Evolutionary conservation across 2,329 filamentous ascomycete species (phyloP).

Genomic region (Alternaria sp.): DNA sequence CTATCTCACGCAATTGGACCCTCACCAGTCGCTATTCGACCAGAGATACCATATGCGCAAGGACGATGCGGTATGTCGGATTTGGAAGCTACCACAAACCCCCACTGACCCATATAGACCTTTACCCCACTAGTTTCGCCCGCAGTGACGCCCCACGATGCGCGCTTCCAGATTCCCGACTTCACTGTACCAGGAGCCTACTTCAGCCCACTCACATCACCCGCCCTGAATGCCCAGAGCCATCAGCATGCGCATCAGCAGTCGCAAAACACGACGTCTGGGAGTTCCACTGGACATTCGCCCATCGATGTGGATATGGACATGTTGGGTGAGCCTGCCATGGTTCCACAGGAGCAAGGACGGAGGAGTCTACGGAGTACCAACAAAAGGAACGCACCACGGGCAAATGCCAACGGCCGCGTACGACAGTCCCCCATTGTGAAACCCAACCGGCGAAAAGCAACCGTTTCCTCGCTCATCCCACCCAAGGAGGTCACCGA

Average conservation of each 20-base stretch:
- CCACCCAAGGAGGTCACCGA: constrained; percentile 56
- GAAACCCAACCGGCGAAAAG: constrained; percentile 65
- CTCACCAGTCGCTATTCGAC: constrained; percentile 70
- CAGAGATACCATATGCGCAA: constrained; percentile 70
- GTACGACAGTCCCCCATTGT: constrained; percentile 77
- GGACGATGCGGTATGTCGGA: constrained; percentile 68
- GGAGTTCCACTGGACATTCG: constrained; percentile 59
- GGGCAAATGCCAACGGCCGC: constrained; percentile 54
- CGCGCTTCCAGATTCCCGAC: constrained; percentile 67
- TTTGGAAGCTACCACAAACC: neutral
- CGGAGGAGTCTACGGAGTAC: constrained; percentile 36
- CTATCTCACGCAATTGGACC: constrained; percentile 65
- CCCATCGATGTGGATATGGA: constrained; percentile 58
- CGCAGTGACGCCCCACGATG: constrained; percentile 81
- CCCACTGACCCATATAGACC: constrained; percentile 63
- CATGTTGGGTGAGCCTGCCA: constrained; percentile 50
- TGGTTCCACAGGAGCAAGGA: constrained; percentile 54
- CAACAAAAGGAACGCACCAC: constrained; percentile 62
- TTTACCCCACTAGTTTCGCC: constrained; percentile 85
- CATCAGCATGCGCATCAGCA: constrained; percentile 43
- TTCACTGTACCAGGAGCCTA: constrained; percentile 74
- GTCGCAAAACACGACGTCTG: constrained; percentile 57
- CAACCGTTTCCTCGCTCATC: constrained; percentile 54
- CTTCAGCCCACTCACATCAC: constrained; percentile 84
- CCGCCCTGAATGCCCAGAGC: constrained; percentile 76